Base-by-base conservation (phyloP, 768 basidiomycete species). In the Pleurotus sapidus region DNA sequence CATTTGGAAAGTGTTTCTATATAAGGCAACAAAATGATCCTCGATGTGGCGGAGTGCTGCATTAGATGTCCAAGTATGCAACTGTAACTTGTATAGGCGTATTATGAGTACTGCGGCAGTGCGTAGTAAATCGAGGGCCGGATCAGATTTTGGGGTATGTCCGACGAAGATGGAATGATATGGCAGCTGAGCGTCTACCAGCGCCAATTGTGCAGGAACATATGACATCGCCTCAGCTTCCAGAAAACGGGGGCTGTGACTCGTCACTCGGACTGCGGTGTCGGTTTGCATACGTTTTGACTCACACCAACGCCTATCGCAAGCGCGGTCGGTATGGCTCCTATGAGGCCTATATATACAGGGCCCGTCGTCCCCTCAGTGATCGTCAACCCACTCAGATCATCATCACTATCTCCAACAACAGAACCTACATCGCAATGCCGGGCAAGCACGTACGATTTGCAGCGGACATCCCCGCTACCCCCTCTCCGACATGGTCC, bases 381-480 rank as follows among this genome's bases (percentile, higher is more conserved):
- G 30, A 34, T 4, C 30, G 30, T 34, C 30, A 34, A 34, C 8
- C 11, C 30, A 34, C 30, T 34, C 30, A 34, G 30, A 34, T 24
- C 49, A 50, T 17, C 27, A 3, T 50, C 27, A 34, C 49, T 27
- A 27, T n/a, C 27, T 37, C 49, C 23, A 50, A 20, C 25, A 25
- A 12, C 7, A 9, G 17, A 20, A 4, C 40, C 18, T 24, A 14
- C 25, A 40, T 3, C 57, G 7, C 23, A 18, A 59, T 45, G 49
- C 42, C 59, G 67, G 63, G 66, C 46, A 76, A 74, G 65, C 76
- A 72, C 68, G 78, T 80, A 34, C 73, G 73, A 48, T 80, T 80
- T 56, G 71, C 75, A 8, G 70, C 71, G 11, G 74, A 74, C 64
- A 68, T 67, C 11, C 67, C 73, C 4, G 47, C 68, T 30, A 69